These are phyloP conservation scores for Juglanconis sp. DNA, from an alignment of 2,329 filamentous ascomycete species.

Conservation along the genomic window DNA sequence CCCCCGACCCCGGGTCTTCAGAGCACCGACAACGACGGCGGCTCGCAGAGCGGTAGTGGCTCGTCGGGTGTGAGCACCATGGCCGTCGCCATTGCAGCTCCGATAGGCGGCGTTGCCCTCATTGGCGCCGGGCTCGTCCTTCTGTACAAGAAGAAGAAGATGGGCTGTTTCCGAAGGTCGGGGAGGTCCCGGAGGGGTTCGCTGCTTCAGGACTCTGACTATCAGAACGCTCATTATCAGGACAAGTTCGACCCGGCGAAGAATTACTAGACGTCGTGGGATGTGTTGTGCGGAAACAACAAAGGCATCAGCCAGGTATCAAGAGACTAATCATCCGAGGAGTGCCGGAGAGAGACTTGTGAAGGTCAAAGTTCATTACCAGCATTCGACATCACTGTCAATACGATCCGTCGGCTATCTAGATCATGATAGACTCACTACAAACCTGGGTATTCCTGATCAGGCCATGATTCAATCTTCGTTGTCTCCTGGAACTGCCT, in stretches of 20 bases:
- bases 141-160: slow-evolving; percentile 14
- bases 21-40: not conserved
- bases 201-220: slow-evolving; percentile 11
- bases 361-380: too few relatives aligned
- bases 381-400: too few relatives aligned
- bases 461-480: not conserved
- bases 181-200: not conserved
- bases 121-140: slow-evolving; percentile 1
- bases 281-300: too few relatives aligned
- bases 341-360: too few relatives aligned
- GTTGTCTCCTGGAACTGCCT: not conserved
- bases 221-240: slow-evolving; percentile 2
- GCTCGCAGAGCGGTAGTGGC: not conserved
- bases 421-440: not conserved
- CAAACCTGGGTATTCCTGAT: not conserved
- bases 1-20: not conserved
- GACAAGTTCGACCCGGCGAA: slow-evolving; percentile 15
- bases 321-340: too few relatives aligned
- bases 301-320: too few relatives aligned
- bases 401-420: too few relatives aligned
- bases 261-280: slow-evolving; percentile 7
- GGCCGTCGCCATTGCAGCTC: slow-evolving; percentile 14
- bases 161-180: slow-evolving; percentile 8
- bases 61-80: not conserved
- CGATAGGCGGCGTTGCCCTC: slow-evolving; percentile 10